phyloP scores from a whole-genome alignment of 176 grass and related monocot species.

The Luzula sylvatica region DNA sequence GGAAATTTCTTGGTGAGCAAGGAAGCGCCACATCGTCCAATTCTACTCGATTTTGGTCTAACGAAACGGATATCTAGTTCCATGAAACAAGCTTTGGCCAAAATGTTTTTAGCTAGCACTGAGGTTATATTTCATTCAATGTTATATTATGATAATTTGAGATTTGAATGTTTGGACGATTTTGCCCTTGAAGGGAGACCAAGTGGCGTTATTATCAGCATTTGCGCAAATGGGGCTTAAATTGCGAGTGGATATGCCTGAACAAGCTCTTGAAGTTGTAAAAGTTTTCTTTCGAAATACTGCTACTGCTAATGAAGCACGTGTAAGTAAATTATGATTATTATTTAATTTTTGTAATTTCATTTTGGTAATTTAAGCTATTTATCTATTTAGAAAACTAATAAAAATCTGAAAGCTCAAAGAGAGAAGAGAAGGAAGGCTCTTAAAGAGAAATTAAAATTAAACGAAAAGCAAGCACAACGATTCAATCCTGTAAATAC shows the following conservation, averaged over 20 bases:
- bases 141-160: conserved; percentile 5
- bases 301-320: conserved; percentile 66
- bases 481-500: conserved; percentile 87
- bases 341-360: not conserved
- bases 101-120: conserved; percentile 90
- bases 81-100: conserved; percentile 82
- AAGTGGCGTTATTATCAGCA: conserved; percentile 77
- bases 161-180: conserved; percentile 18
- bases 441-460: conserved; percentile 73
- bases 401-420: conserved; percentile 64
- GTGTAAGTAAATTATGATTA: conserved; percentile 23
- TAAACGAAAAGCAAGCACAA: conserved; percentile 60
- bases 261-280: conserved; percentile 78
- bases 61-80: conserved; percentile 73
- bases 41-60: conserved; percentile 98
- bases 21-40: conserved; percentile 68
- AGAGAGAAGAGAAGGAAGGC: conserved; percentile 61
- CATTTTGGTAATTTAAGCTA: conserved; percentile 17
- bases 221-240: conserved; percentile 98
- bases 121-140: conserved; percentile 43
- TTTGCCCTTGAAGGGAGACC: conserved; percentile 57
- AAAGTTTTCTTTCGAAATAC: conserved; percentile 75
- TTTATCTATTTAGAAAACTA: conserved; percentile 48
- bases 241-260: conserved; percentile 91
- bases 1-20: conserved; percentile 99